Evolutionary conservation across 768 basidiomycete species (phyloP), one percentile per base, ranked within the genome.

Genomic region (Rubroboletus pulcherrimus): DNA sequence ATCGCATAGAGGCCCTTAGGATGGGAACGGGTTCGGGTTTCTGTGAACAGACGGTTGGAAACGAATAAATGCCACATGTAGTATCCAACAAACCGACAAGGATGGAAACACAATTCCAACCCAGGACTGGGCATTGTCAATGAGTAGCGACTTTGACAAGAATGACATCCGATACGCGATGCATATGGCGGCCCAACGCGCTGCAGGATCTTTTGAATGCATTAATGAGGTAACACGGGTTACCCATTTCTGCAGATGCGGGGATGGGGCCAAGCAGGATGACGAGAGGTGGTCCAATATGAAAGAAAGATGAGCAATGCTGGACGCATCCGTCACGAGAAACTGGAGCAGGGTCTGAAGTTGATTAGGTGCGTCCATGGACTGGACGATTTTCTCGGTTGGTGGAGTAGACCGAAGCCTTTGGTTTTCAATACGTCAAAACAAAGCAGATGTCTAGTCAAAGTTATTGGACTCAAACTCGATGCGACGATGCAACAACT

Each of bases 141-240:
- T 70, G 77, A 93, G 82, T 8, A 84, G 59, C 11, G 69, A 66
- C 64, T 74, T 82, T 2, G 87, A 89, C 39, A 82, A 67, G 24
- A 76, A 59, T 1, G 86, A 80, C 10, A 85, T 86, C 60, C 82
- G 83, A 61, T 85, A 74, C 1, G 91, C 91, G 45, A 93, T 70
- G 62, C 83, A 88, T 34, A 92, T 74, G 9, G 89, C 91, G 21
- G 87, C 84, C 91, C 91, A 93, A 54, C 87, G 81, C 50, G 82
- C 83, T 40, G 81, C 85, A n/a, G 84, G 66, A 62, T 89, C 83
- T 73, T 88, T 91, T 17, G 91, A 85, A 64, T 87, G 86, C 47
- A 93, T 74, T 50, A 93, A 74, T 3, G 90, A 83, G 60, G 82
- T 83, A 57, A 92, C 75, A 54, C 91, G 80, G n/a, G 81, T 76